Evolutionary conservation across 140 eudicot species (phyloP), one percentile per base, ranked within the genome.

Genomic region (Erigeron philadelphicus): DNA sequence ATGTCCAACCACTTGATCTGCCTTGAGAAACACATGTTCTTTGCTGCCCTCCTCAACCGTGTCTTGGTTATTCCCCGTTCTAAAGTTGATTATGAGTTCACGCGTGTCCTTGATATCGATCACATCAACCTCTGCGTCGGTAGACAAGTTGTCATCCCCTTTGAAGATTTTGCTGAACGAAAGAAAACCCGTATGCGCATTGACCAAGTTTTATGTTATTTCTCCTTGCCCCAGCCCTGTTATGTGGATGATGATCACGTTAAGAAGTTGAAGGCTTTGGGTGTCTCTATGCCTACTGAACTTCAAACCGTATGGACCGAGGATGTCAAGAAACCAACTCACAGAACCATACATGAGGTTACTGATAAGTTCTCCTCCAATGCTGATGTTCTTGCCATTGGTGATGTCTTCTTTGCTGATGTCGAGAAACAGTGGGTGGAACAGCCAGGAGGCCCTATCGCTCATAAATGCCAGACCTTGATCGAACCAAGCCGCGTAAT

Each of bases 371-470:
- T 94, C 67, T 81, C 95, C 1, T 76, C 85, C 5, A 73, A 81
- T 44, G 95, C 80, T 57, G 87, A 83, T 66, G 97, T 94, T 57
- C 77, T 94, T 72, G 95, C 97, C 9, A 85, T 94, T 43, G 99
- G 99, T 11, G 99, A 94, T 75, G 99, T 94, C 17, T 94, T 89
- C 80, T 94, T 94, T 87, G 95, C 97, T 56, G 94, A 87, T 58
- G 95, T 94, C 75, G 97, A 94, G 78, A 87, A 78, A 52, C 85
- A 83, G 31, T 85, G 95, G 99, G 95, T 89, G 80, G 82, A 85
- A 94, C 99, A 93, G 79, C 95, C 97, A 1, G 95, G 99, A 52
- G 99, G 99, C 31, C 97, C 99, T 11, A 87, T 93, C 54, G 95
- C 89, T 45, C 99, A 93, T 70, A 72, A 63, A 11, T 93, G 99